Percentiles rank a stretch among this genome's conserved stretches.
phyloP scores from a whole-genome alignment of 2,329 filamentous ascomycete genomes.

The Neurospora sp. region DNA sequence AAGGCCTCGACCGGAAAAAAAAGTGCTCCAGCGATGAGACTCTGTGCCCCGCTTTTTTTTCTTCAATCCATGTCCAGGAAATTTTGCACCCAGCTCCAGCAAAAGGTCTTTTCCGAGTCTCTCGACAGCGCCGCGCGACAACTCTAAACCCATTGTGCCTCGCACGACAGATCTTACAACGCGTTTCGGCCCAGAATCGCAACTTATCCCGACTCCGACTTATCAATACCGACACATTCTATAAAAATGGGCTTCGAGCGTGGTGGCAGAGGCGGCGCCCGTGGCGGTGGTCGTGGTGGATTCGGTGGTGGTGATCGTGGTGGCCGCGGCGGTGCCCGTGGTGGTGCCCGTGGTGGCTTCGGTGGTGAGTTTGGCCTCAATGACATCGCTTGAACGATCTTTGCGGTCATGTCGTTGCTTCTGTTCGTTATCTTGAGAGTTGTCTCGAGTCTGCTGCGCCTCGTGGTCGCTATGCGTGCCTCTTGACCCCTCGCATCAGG shows the following conservation, averaged over 20 bases:
- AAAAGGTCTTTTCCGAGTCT: constrained; percentile 14
- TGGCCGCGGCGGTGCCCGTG: constrained; percentile 20
- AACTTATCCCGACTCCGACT: neutral
- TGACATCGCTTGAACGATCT: neutral
- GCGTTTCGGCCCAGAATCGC: neutral
- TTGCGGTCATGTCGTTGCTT: neutral
- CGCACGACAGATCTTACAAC: constrained; percentile 4
- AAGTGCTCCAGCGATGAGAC: constrained; percentile 1
- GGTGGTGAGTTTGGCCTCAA: constrained; percentile 18
- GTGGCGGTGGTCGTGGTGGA: constrained; percentile 26
- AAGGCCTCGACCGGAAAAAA: constrained; percentile 7
- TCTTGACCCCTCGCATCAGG: neutral
- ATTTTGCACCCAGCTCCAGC: constrained; percentile 21
- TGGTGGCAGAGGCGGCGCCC: constrained; percentile 29
- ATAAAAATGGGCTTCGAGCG: constrained; percentile 33
- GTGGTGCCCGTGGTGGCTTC: constrained; percentile 21
- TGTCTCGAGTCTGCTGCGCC: neutral
- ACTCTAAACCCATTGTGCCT: constrained; percentile 16
- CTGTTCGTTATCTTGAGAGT: neutral
- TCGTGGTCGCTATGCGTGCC: neutral
- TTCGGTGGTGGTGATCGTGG: constrained; percentile 24
- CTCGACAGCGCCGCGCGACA: constrained; percentile 11
- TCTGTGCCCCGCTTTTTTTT: constrained; percentile 15
- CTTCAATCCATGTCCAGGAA: constrained; percentile 12
- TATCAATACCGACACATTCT: constrained; percentile 6